Conservation (phyloP, 2,329 filamentous ascomycete genomes). For the Kalmusia sp. region DNA sequence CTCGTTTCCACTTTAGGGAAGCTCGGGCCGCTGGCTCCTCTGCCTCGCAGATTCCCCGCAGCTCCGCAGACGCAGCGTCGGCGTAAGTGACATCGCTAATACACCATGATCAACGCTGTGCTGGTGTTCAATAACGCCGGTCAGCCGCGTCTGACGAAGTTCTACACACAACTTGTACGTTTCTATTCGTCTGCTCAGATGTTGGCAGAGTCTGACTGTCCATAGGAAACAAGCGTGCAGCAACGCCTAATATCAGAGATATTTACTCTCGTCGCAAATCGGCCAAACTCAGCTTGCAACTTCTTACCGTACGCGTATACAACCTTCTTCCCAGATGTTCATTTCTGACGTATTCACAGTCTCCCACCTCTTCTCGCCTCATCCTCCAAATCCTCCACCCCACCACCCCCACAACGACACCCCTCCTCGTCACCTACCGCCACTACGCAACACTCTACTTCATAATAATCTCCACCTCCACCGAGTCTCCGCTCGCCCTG, state of each 20-base stretch:
- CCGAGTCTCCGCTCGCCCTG: constrained; percentile 91
- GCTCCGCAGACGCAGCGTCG: constrained; percentile 11
- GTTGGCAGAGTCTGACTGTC: constrained; percentile 7
- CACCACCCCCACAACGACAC: constrained; percentile 80
- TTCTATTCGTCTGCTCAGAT: not conserved
- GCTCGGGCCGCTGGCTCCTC: constrained; percentile 12
- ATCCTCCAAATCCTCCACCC: constrained; percentile 52
- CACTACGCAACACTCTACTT: constrained; percentile 99
- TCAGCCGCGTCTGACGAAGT: constrained; percentile 95
- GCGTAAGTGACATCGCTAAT: constrained; percentile 3
- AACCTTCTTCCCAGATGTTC: constrained; percentile 20
- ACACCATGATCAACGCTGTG: constrained; percentile 93
- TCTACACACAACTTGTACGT: constrained; percentile 92
- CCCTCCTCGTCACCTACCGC: constrained; percentile 95
- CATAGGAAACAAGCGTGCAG: constrained; percentile 92
- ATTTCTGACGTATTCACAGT: constrained; percentile 62
- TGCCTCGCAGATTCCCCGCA: constrained; percentile 3
- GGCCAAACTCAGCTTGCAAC: constrained; percentile 91
- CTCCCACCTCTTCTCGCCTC: constrained; percentile 68
- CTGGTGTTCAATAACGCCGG: constrained; percentile 99
- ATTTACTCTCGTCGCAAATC: constrained; percentile 92
- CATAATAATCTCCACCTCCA: constrained; percentile 95
- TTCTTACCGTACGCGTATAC: constrained; percentile 73
- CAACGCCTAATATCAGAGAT: constrained; percentile 97
- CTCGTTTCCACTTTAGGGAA: constrained; percentile 12